Evolutionary conservation across 2,329 filamentous ascomycete species (phyloP), one percentile per base, ranked within the genome.

Genomic region (Thermochaetoides dissita): DNA sequence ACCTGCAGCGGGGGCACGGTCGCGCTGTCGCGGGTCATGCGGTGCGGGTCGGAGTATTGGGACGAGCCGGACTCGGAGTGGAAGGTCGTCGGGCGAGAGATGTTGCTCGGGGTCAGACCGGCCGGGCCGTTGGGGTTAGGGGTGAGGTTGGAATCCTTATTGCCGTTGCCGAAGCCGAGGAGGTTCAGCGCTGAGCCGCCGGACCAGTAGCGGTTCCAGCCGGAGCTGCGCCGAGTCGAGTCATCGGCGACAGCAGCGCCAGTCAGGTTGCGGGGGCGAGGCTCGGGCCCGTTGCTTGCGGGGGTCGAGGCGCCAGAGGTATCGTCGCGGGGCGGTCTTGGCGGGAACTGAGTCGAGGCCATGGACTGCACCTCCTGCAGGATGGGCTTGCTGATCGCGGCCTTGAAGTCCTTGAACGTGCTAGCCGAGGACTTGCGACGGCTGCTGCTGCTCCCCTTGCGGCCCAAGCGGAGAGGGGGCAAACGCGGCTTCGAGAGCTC

Each of bases 191-290:
- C 72, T 50, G 79, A 82, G 41, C 81, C 81, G 39, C 79, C 80
- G 10, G 80, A 83, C 73, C 82, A 86, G 60, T 85, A 86, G 41
- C 75, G 67, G 58, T 84, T 84, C 81, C 81, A 86, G 38, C 80
- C 80, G 3, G 80, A 84, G 52, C 79, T 84, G 54, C 75, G 69
- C 42, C 76, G 68, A 12, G 66, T 62, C 36, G 61, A 62, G 37
- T 61, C 48, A 47, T 53, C 56, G 60, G 47, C 47, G 37, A 60
- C 48, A 47, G 53, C 56, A 60, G 46, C 47, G 50, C 46, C 42
- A 63, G 45, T 47, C 57, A 55, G 43, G 60, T 63, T 44, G 63
- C 63, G 49, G 30, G 45, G 43, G 44, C 44, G 45, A n/a, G 49
- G 46, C 55, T 51, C 63, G 46, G 53, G 51, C 6, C 52, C 56